A percentile compares a stretch with the other conserved stretches of the same genome.
These are phyloP conservation scores for Brassica balearica DNA, from an alignment of 441 rosid species.

Conservation along the genomic window DNA sequence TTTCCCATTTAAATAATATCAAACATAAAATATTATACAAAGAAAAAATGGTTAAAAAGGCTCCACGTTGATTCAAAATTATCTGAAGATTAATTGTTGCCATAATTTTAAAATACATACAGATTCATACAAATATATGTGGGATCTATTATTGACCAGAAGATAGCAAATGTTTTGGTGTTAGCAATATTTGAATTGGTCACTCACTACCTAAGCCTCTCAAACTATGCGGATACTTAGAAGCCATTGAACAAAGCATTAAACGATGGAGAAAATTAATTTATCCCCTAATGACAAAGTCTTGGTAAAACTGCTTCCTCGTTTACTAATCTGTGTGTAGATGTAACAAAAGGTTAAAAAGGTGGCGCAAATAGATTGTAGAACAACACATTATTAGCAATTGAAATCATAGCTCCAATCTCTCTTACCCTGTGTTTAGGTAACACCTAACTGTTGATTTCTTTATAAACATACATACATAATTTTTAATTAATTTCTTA, in stretches of 20 bases:
- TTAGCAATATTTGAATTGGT: background rate
- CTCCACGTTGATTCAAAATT: constrained; percentile 33
- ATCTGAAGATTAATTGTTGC: background rate
- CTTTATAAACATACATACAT: background rate
- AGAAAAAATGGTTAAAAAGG: constrained; percentile 5
- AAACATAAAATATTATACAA: constrained; percentile 6
- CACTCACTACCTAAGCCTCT: constrained; percentile 11
- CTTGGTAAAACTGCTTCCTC: constrained; percentile 7
- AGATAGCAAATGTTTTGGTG: background rate
- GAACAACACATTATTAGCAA: background rate
- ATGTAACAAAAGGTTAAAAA: background rate
- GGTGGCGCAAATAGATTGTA: background rate
- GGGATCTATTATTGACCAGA: constrained; percentile 21
- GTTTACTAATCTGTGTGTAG: background rate
- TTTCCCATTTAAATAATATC: constrained; percentile 12
- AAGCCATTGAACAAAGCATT: constrained; percentile 33
- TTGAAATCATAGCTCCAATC: background rate
- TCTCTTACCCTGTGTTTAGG: background rate
- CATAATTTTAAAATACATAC: background rate
- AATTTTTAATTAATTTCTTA: background rate
- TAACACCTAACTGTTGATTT: constrained; percentile 3
- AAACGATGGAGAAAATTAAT: background rate
- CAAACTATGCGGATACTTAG: background rate
- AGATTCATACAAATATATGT: background rate
- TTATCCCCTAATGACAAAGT: background rate